phyloP scores from a whole-genome alignment of 345 rosid species.

The Lepidium africanum region DNA sequence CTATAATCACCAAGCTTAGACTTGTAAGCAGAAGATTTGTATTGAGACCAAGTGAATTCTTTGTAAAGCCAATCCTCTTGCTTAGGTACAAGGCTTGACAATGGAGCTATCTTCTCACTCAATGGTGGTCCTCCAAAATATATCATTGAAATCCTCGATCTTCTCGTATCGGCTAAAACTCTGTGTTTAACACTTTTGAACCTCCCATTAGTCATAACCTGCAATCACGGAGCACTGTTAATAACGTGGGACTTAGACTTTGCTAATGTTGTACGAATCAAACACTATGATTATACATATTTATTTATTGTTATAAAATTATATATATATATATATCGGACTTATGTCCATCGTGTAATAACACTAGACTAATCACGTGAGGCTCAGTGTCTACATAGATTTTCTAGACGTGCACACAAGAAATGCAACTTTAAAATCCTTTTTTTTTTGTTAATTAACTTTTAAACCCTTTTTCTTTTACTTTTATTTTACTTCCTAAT shows the following conservation, averaged over 20 bases:
- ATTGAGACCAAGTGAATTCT: slow-evolving; percentile 85
- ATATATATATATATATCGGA: not conserved
- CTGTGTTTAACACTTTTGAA: slow-evolving; percentile 85
- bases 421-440: not conserved
- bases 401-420: slow-evolving; percentile 13
- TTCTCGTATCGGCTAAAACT: slow-evolving; percentile 51
- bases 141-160: slow-evolving; percentile 79
- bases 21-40: slow-evolving; percentile 66
- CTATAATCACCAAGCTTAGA: slow-evolving; percentile 72
- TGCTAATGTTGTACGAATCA: not conserved
- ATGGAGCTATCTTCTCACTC: slow-evolving; percentile 50
- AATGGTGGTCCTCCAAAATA: slow-evolving; percentile 80
- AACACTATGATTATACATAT: not conserved
- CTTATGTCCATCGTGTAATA: slow-evolving; percentile 4
- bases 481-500: not conserved
- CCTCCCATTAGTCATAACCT: slow-evolving; percentile 93
- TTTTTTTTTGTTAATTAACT: no score
- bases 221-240: slow-evolving; percentile 7
- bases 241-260: not conserved
- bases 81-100: slow-evolving; percentile 39
- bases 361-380: slow-evolving; percentile 11
- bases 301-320: not conserved
- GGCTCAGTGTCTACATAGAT: not conserved
- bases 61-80: slow-evolving; percentile 64
- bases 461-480: not conserved